Percentiles rank a stretch among this genome's conserved stretches.
phyloP scores from a whole-genome alignment of 2,329 filamentous ascomycete genomes.

The Ophiostoma sp. region DNA sequence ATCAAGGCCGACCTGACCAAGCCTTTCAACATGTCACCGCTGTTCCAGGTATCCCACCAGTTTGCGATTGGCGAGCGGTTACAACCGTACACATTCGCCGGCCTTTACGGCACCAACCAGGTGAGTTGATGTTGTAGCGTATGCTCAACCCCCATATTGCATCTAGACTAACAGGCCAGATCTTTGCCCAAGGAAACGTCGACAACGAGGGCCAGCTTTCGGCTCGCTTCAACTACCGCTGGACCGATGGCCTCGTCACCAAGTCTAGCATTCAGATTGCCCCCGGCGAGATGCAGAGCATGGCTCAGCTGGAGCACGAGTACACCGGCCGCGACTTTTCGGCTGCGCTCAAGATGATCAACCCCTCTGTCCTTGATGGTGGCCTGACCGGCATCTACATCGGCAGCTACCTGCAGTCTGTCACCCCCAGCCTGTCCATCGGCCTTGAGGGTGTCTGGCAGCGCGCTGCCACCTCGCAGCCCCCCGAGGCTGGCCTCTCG shows the following conservation, averaged over 20 bases:
- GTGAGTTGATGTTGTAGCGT: slow-evolving; percentile 43
- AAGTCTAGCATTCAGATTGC: slow-evolving; percentile 86
- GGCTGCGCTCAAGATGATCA: slow-evolving; percentile 85
- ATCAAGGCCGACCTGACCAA: slow-evolving; percentile 95
- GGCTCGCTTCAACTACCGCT: slow-evolving; percentile 89
- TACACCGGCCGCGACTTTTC: slow-evolving; percentile 92
- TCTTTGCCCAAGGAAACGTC: slow-evolving; percentile 91
- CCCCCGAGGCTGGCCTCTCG: slow-evolving; percentile 84
- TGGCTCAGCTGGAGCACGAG: slow-evolving; percentile 92
- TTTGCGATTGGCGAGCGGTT: slow-evolving; percentile 91
- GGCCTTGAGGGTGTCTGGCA: slow-evolving; percentile 94
- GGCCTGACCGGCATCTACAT: slow-evolving; percentile 93
- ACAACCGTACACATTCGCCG: slow-evolving; percentile 91
- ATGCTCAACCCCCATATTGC: too few relatives aligned
- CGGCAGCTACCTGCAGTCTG: slow-evolving; percentile 87
- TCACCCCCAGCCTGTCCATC: slow-evolving; percentile 80
- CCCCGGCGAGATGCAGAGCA: slow-evolving; percentile 69
- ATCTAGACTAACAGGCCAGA: slow-evolving; percentile 43
- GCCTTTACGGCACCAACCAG: slow-evolving; percentile 87
- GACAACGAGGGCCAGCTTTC: slow-evolving; percentile 87
- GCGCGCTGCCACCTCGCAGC: slow-evolving; percentile 72
- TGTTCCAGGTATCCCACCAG: slow-evolving; percentile 97
- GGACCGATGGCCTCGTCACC: slow-evolving; percentile 68
- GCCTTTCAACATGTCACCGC: slow-evolving; percentile 83
- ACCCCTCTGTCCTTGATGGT: slow-evolving; percentile 89